phyloP scores from a whole-genome alignment of 495 filamentous ascomycete species.

The Penicillium flavigenum region DNA sequence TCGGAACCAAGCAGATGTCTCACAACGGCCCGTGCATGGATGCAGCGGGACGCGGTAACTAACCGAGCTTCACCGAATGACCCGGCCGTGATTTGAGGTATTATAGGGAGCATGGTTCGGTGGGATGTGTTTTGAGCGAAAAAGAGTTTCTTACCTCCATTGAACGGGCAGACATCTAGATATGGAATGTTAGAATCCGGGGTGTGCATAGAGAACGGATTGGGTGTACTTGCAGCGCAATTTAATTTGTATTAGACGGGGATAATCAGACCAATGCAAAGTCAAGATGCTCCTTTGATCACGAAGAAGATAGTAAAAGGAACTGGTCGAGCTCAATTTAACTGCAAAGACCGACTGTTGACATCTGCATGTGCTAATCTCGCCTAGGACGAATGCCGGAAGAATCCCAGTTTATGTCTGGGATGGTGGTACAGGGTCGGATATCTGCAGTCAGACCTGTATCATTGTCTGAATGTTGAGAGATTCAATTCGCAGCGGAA shows the following conservation, averaged over 20 bases:
- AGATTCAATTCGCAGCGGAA: background rate
- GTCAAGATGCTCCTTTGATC: background rate
- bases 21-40: conserved; percentile 22
- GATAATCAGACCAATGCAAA: background rate
- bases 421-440: conserved; percentile 9
- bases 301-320: conserved; percentile 5
- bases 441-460: conserved; percentile 9
- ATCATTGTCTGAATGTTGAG: conserved; percentile 4
- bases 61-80: conserved; percentile 7
- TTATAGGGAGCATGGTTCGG: background rate
- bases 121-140: background rate
- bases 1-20: conserved; percentile 26
- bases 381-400: background rate
- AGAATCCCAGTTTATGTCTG: background rate
- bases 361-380: conserved; percentile 15
- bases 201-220: background rate
- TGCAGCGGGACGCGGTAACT: conserved; percentile 11
- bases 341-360: conserved; percentile 5
- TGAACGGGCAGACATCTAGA: conserved; percentile 1
- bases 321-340: conserved; percentile 15
- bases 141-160: conserved; percentile 13
- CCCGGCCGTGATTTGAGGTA: background rate
- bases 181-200: background rate
- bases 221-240: background rate
- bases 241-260: conserved; percentile 3